Evolutionary conservation across 2,329 filamentous ascomycete species (phyloP), one percentile per base, ranked within the genome.

Genomic region (Penicillium capsulatum): DNA sequence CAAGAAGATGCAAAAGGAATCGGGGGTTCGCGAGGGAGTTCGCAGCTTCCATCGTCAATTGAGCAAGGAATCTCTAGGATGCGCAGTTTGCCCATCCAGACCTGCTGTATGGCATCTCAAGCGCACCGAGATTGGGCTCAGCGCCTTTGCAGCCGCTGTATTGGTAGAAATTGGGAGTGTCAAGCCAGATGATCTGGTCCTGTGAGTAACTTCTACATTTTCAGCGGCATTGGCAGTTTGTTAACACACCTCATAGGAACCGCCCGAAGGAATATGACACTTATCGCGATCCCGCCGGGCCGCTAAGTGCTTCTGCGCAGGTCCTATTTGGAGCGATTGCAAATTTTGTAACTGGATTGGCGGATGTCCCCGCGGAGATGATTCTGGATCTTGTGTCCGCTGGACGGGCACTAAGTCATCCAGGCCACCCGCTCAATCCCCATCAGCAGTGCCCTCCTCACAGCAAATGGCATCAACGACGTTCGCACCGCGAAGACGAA

Each of bases 301-400:
- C 88, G 0, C 77, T 94, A 16, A 81, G 84, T 10, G 87, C 86
- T 14, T 85, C 81, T 11, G 81, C 87, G 0, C 79, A 80, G 31
- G 86, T 89, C 0, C 66, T 96, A 1, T 70, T 94, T n/a, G 84
- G 85, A 4, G 91, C 90, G n/a, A 72, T 92, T 32, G 81, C 84
- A 17, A 84, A 78, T 27, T 82, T 96, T 41, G 79, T 86, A 55
- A 84, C 94, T 76, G 86, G 87, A 1, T 74, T 94, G 28, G 86
- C 86, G 1, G 88, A 94, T 55, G 71, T 82, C 31, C 79, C 79
- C 0, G 68, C 73, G 11, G 74, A 79, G 31, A 71, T 80, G 3
- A 22, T 48, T 7, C 26, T 19, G 1, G 52, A 55, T 28, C 7
- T 55, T 3, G 69, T 89, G 7, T 80, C 81, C 0, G 75, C 75